Evolutionary conservation across 2,329 filamentous ascomycete species (phyloP).

Genomic region (Epichloe sibirici): DNA sequence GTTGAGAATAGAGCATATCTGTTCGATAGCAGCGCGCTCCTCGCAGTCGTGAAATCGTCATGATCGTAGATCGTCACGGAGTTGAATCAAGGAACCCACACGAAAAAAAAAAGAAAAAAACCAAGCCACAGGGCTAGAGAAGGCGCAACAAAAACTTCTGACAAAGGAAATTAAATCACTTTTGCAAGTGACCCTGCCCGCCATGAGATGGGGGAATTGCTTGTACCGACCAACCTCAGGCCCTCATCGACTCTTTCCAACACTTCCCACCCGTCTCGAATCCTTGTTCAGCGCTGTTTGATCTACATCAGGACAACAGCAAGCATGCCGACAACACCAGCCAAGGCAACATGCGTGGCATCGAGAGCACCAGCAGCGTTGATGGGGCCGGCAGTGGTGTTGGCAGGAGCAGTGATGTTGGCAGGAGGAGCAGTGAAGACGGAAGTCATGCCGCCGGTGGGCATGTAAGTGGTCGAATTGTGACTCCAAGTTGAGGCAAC

Average conservation of each 20-base stretch:
- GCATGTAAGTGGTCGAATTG: slow-evolving; percentile 23
- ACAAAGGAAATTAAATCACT: slow-evolving; percentile 1
- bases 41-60: slow-evolving; percentile 8
- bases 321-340: slow-evolving; percentile 38
- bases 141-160: not conserved
- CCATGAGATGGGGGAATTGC: not conserved
- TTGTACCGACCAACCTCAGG: not conserved
- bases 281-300: too few relatives aligned
- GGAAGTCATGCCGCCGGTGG: slow-evolving; percentile 14
- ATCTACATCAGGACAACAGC: slow-evolving; percentile 39
- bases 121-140: not conserved
- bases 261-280: not conserved
- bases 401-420: slow-evolving; percentile 12
- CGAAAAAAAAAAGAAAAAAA: not conserved
- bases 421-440: slow-evolving; percentile 11
- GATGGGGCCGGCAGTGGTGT: slow-evolving; percentile 24
- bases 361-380: slow-evolving; percentile 32
- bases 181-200: not conserved
- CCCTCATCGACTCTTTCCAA: not conserved
- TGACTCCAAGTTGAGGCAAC: slow-evolving; percentile 10
- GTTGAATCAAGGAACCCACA: not conserved
- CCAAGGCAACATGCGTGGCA: slow-evolving; percentile 32
- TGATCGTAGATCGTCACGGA: slow-evolving; percentile 10
- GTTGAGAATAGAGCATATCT: not conserved
- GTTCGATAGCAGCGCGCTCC: not conserved